phyloP scores from a whole-genome alignment of 2,329 filamentous ascomycete genomes.

The Cytospora piceae region DNA sequence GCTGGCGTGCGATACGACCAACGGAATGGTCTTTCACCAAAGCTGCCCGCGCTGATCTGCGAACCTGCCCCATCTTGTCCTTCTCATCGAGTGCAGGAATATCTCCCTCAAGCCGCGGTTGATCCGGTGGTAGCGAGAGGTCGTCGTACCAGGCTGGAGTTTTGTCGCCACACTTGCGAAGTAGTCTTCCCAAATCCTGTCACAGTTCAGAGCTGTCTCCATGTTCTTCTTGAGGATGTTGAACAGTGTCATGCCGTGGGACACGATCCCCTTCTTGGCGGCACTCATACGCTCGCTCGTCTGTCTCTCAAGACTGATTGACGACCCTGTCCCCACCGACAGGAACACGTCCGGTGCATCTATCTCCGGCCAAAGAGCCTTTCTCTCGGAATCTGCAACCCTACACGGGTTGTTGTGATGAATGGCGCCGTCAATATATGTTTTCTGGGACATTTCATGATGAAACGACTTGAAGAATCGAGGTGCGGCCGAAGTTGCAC shows the following conservation, averaged over 20 bases:
- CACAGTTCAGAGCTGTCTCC: constrained; percentile 31
- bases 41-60: constrained; percentile 5
- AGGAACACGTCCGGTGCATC: too few relatives aligned
- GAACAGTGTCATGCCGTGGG: constrained; percentile 37
- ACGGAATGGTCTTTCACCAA: constrained; percentile 4
- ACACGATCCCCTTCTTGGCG: constrained; percentile 27
- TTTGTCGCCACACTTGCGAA: constrained; percentile 23
- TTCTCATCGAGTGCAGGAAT: constrained; percentile 25
- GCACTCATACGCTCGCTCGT: constrained; percentile 42
- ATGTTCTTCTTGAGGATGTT: constrained; percentile 36
- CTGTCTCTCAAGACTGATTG: neutral
- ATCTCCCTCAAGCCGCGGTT: constrained; percentile 13
- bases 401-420: constrained; percentile 55
- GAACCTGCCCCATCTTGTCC: constrained; percentile 23
- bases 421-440: constrained; percentile 54
- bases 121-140: constrained; percentile 13
- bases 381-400: constrained; percentile 47
- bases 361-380: constrained; percentile 5
- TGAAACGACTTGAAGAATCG: constrained; percentile 55
- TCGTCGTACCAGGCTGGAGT: neutral
- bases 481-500: constrained; percentile 55
- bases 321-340: constrained; percentile 3
- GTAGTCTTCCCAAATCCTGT: constrained; percentile 35
- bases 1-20: constrained; percentile 19
- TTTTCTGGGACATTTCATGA: constrained; percentile 49